These are phyloP conservation scores for Penicillium tannophilum DNA, from an alignment of 495 filamentous ascomycete species.

Conservation along the genomic window DNA sequence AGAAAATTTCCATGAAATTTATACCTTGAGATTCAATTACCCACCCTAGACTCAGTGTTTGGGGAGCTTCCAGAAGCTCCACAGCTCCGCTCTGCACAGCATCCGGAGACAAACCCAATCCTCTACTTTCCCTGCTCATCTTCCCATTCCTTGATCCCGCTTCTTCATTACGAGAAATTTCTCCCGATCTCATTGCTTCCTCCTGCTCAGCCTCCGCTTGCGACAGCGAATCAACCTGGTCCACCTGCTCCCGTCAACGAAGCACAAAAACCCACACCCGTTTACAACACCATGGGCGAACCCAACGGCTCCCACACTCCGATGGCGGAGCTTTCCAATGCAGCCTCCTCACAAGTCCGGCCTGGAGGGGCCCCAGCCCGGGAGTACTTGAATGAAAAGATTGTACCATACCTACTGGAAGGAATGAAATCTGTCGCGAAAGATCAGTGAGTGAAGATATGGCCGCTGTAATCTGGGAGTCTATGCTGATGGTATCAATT, in stretches of 20 bases:
- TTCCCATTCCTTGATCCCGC: neutral
- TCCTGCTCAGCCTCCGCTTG: neutral
- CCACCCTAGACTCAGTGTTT: neutral
- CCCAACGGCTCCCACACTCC: conserved; percentile 36
- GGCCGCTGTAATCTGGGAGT: neutral
- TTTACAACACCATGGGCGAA: conserved; percentile 25
- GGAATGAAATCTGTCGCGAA: conserved; percentile 88
- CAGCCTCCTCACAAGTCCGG: conserved; percentile 41
- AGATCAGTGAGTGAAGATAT: conserved; percentile 66
- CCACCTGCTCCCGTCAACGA: conserved; percentile 4
- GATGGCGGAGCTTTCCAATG: conserved; percentile 42
- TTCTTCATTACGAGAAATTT: neutral
- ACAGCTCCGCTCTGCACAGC: conserved; percentile 27
- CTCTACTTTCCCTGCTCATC: neutral
- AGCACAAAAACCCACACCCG: conserved; percentile 7
- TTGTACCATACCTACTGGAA: conserved; percentile 82
- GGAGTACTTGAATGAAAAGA: conserved; percentile 85
- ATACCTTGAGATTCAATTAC: neutral
- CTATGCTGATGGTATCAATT: neutral
- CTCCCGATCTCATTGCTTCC: neutral
- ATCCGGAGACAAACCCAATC: conserved; percentile 5
- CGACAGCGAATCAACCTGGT: neutral
- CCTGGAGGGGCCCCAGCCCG: conserved; percentile 83
- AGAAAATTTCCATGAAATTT: neutral
- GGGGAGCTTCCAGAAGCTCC: conserved; percentile 24